Evolutionary conservation across 495 filamentous ascomycete species (phyloP), one percentile per base, ranked within the genome.

Genomic region (Neurospora sp.): DNA sequence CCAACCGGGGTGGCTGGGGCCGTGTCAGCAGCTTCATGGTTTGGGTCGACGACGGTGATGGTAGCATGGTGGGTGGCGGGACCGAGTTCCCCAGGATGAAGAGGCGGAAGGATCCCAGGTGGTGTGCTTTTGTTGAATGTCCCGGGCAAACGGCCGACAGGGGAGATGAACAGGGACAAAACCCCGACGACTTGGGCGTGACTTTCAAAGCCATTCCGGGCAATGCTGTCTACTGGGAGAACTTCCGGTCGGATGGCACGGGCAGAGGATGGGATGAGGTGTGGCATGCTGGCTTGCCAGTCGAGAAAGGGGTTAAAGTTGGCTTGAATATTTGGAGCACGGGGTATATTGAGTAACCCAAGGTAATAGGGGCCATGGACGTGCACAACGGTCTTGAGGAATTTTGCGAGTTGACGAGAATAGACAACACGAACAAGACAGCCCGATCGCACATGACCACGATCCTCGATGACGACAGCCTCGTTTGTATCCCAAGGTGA

Each of bases 151-250:
- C 22, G 9, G 40, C 22, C 16, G 70, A 68, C 42, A 35, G 12
- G 35, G 71, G 40, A 2, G 70, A 71, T 35, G 27, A 40, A 37
- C 75, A 71, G 16, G 76, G 61, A 12, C 53, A 70, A 3, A 68
- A 5, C 5, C 73, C 68, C 7, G 75, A 68, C 12, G 59, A 48
- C 4, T 48, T 69, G 38, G 84, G 83, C 6, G 79, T 82, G 8
- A 78, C 78, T 3, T 86, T 86, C 73, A 83, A 78, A 75, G 79
- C 78, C 0, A 41, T 81, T 4, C 76, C 83, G 4, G 83, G 84
- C 3, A 86, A 86, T 74, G 83, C 83, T 17, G 83, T 86, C 20
- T 85, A 81, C 68, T 86, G 84, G 84, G 83, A 85, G 76, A 85
- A 86, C 72, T 85, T 86, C 76, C 79, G 79, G 41, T 75, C 83